Base-by-base conservation (phyloP, 75 land plant genomes). In the Gnetum montanum region DNA sequence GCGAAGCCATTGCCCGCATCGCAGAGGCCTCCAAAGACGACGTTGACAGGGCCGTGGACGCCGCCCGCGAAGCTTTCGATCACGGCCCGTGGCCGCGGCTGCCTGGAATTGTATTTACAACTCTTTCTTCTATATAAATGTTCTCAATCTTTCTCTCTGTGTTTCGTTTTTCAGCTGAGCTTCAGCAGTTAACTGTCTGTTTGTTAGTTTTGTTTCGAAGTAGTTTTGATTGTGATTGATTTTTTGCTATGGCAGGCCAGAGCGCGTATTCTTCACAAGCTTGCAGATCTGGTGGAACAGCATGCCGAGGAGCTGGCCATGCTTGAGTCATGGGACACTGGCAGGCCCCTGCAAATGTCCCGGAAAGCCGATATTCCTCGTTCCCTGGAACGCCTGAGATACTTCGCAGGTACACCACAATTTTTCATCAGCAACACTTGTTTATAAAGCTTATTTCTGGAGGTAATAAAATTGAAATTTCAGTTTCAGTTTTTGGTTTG, bases 281-380 rank as follows among this genome's bases (percentile, higher is more conserved):
- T 64, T 46, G 92, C 92, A 16, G 92, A 83, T 48, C 53, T 88
- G 46, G 34, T 88, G 20, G 93, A 88, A 44, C 44, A 77, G 61
- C 71, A 88, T 52, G 52, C 24, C 8, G 88, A 84, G 28, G 87
- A 83, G 33, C 55, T 84, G 24, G 88, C 84, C 8, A 62, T 65
- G 0, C 63, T 88, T 23, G 93, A 88, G 60, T 63, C 68, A 27
- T 45, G 79, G 54, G 88, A 88, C 26, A 75, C 60, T 44, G 93
- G 93, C 30, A 88, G 84, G 49, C 70, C 77, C 35, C 62, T 74
- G 38, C 63, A 45, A 22, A 49, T 65, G 31, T 38, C 65, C 41
- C 74, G 68, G 29, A 30, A 43, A 16, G 54, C 54, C 16, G 85
- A 80, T 69, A 15, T 88, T 8, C 76, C 82, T 0, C 34, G 40